These are phyloP conservation scores for Lophiotrema nucula DNA, from an alignment of 495 filamentous ascomycete species.

Conservation along the genomic window DNA sequence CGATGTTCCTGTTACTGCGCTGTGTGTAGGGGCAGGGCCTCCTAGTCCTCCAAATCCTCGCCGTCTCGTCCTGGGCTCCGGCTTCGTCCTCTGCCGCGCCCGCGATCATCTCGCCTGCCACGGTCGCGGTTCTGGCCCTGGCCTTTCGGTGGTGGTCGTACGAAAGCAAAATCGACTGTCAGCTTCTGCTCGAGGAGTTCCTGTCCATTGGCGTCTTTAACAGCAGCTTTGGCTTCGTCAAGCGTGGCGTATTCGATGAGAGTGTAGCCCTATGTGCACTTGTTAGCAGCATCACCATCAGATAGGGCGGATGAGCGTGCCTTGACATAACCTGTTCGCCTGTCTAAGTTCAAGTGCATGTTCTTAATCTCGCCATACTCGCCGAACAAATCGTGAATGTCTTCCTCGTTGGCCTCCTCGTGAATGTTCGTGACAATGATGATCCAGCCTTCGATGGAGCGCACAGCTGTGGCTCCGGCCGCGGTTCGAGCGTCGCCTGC, in stretches of 20 bases:
- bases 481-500: constrained; percentile 66
- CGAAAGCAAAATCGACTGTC: constrained; percentile 92
- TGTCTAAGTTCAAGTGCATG: constrained; percentile 88
- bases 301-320: not conserved
- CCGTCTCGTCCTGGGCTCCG: constrained; percentile 50
- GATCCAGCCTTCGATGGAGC: constrained; percentile 99
- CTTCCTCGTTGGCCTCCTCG: constrained; percentile 96
- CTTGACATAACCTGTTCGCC: constrained; percentile 95
- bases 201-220: constrained; percentile 74
- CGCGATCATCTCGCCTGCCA: constrained; percentile 50
- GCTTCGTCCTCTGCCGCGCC: constrained; percentile 58
- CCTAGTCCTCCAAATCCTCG: constrained; percentile 26
- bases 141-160: constrained; percentile 77
- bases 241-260: constrained; percentile 92
- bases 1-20: no score
- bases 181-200: constrained; percentile 94
- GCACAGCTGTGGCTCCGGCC: constrained; percentile 82
- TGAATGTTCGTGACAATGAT: constrained; percentile 95
- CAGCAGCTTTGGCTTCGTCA: constrained; percentile 78
- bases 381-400: constrained; percentile 88
- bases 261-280: constrained; percentile 70
- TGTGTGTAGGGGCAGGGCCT: no score
- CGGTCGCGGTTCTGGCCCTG: constrained; percentile 55
- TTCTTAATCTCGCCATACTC: constrained; percentile 99
- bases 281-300: not conserved